A percentile compares a stretch with the other conserved stretches of the same genome.
Evolutionary conservation across 441 rosid species (phyloP).

Genomic region (Viola pubescens): DNA sequence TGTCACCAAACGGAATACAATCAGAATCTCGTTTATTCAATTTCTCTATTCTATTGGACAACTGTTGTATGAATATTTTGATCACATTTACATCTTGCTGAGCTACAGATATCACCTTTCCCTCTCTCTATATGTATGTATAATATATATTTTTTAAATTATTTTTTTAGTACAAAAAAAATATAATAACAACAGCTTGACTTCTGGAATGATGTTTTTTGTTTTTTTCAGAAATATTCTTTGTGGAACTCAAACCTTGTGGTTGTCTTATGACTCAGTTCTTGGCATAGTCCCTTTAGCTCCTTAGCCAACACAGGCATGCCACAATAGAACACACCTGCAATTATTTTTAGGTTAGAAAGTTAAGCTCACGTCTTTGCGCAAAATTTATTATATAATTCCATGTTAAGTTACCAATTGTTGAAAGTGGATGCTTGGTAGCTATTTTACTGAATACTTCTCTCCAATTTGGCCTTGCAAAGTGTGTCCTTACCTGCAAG

Average conservation of each 20-base stretch:
- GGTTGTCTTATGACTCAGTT: slow-evolving; percentile 64
- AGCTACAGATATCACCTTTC: slow-evolving; percentile 13
- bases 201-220: slow-evolving; percentile 9
- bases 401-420: slow-evolving; percentile 46
- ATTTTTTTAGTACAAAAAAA: slow-evolving; percentile 23
- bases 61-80: slow-evolving; percentile 3
- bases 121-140: not conserved
- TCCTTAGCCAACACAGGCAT: slow-evolving; percentile 88
- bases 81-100: slow-evolving; percentile 20
- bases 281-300: slow-evolving; percentile 62
- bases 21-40: not conserved
- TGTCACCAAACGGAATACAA: slow-evolving; percentile 1
- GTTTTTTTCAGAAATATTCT: slow-evolving; percentile 56
- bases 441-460: slow-evolving; percentile 79
- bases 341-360: slow-evolving; percentile 14
- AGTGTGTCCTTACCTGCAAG: slow-evolving; percentile 82
- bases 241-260: slow-evolving; percentile 89
- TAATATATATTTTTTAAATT: slow-evolving; percentile 5
- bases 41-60: slow-evolving; percentile 6
- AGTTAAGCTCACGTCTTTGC: not conserved
- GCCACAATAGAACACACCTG: slow-evolving; percentile 97
- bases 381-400: not conserved
- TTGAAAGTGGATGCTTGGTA: slow-evolving; percentile 68
- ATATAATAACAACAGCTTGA: slow-evolving; percentile 10
- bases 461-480: slow-evolving; percentile 94